Evolutionary conservation across 108 stramenopile genomes (phyloP), one percentile per base, ranked within the genome.

Genomic region (Cyclotella baltica): DNA sequence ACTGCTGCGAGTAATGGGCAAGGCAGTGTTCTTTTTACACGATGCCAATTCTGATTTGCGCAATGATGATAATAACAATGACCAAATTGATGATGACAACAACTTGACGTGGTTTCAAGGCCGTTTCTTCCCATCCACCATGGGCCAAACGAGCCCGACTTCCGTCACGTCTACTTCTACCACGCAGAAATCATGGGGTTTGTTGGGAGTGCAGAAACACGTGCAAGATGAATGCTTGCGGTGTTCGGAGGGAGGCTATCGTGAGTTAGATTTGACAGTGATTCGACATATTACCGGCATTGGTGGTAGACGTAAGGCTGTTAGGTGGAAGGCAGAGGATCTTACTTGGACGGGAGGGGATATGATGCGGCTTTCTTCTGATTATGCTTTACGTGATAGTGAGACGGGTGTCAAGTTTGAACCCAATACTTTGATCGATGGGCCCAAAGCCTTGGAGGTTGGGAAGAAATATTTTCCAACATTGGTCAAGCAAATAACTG

Each of bases 221-320:
- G 86, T 87, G 16, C 47, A 88, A 19, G 93, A 94, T 46, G 93
- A 94, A 48, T 94, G 93, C 58, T 56, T 94, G 27, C 77, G 64
- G 22, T 91, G 91, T 66, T 57, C 67, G 15, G 87, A 88, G 46
- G 93, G 93, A 19, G 93, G 93, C 47, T 94, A 92, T 76, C 90
- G 90, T 34, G 84, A 83, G 30, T n/a, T 92, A 13, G 80, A 86
- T 35, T 35, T 92, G 29, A 83, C 84, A 29, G 48, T 92, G 6
- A 81, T 83, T 67, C 83, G 56, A 15, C 18, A 61, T 20, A 37
- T 18, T 0, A 30, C 30, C 0, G 11, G n/a, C 19, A 62, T 28
- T 3, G 18, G 40, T 38, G 48, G 33, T 19, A 62, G 57, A 5
- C 31, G 56, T 2, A 67, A 66, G 46, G 57, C 65, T 19, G 19